Base-by-base conservation (phyloP, 352 stramenopile genomes). In the Phytopythium cucurbitacearum region DNA sequence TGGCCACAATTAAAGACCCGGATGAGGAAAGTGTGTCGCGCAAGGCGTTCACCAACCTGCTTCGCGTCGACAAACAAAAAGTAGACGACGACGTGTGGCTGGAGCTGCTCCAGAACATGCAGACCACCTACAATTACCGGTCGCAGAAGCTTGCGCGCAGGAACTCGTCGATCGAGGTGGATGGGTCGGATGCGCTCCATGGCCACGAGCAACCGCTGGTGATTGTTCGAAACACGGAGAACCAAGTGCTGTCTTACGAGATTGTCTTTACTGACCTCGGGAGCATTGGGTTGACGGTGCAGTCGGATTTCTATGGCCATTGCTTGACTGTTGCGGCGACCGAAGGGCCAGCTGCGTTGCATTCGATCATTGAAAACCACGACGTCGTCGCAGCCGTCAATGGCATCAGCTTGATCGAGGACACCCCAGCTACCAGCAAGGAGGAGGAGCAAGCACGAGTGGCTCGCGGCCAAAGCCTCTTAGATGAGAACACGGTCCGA, bases 211-310 rank as follows among this genome's bases (percentile, higher is more conserved):
- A 68, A 32, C 72, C 71, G 12, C 57, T 74, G 7, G 67, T 83
- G 2, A 63, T 81, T n/a, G 67, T 86, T 0, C 67, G 73, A 4
- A 82, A 86, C 52, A 81, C 72, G 16, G 48, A 60, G n/a, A 83
- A 86, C 50, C 73, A 86, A 66, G 68, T 83, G n/a, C 43, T 86
- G 5, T 81, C 71, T 38, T 83, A 83, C 53, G 72, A 86, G 45
- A 78, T 86, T 38, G 69, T 69, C 11, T 86, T 83, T 35, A 64
- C 74, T 8, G 71, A 81, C 45, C 53, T 59, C 5, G 70, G 69
- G 8, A 62, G 73, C 6, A 56, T 80, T 33, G 75, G 75, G 1
- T 39, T 86, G 0, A 48, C 60, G 8, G 55, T 86, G 4, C 75
- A 83, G 44, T 78, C 67, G 2, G 75, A 86, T 43, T 86, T 83